Evolutionary conservation across 164 flowering plant species (phyloP).

Genomic region (Houttuynia cordata): DNA sequence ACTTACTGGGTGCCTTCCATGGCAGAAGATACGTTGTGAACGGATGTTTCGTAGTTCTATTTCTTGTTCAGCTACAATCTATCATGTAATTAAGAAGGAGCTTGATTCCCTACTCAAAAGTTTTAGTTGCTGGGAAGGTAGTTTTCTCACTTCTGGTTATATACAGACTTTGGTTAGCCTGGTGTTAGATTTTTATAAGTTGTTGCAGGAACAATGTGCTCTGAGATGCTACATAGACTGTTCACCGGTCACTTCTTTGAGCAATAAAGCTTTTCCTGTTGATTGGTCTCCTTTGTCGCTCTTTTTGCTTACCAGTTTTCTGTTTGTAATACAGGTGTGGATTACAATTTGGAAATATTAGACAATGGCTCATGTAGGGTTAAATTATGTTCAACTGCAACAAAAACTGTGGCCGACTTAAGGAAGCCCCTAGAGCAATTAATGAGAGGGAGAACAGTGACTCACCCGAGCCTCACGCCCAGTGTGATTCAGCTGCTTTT

Average conservation of each 20-base stretch:
- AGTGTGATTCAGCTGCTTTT: constrained; percentile 45
- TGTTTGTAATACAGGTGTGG: constrained; percentile 36
- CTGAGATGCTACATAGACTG: neutral
- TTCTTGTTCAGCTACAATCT: constrained; percentile 55
- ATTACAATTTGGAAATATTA: constrained; percentile 35
- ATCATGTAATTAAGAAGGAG: constrained; percentile 45
- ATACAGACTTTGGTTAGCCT: neutral
- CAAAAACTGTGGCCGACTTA: constrained; percentile 68
- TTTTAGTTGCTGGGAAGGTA: constrained; percentile 43
- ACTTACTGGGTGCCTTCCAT: constrained; percentile 56
- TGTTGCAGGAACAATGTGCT: no score
- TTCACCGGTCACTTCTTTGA: neutral
- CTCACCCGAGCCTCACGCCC: constrained; percentile 45
- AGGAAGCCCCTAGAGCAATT: constrained; percentile 74
- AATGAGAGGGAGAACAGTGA: constrained; percentile 56
- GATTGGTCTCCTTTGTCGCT: neutral
- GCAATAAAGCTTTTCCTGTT: neutral
- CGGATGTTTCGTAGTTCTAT: constrained; percentile 63
- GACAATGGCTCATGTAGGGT: constrained; percentile 67
- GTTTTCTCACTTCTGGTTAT: neutral
- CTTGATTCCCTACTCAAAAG: constrained; percentile 42
- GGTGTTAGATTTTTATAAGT: no score
- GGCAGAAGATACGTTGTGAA: constrained; percentile 87
- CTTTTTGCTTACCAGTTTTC: neutral
- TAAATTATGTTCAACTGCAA: constrained; percentile 69